These are phyloP conservation scores for Aspergillus nanangensis DNA, from an alignment of 495 filamentous ascomycete species.

Conservation along the genomic window DNA sequence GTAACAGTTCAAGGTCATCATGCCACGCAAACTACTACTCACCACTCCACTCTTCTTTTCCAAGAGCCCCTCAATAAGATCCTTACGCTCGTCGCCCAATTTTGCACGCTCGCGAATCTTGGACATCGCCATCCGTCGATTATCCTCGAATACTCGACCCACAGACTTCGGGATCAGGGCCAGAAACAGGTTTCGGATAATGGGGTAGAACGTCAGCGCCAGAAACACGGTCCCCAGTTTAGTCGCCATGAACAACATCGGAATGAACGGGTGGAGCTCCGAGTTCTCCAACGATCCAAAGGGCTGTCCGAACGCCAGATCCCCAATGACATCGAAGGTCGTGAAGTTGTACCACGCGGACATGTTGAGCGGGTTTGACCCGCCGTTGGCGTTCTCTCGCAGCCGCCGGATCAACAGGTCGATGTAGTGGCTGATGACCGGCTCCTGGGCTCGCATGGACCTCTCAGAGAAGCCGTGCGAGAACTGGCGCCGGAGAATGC, in stretches of 20 bases:
- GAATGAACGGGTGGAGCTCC: constrained; percentile 52
- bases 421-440: constrained; percentile 34
- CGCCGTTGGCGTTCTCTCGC: constrained; percentile 16
- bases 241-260: constrained; percentile 36
- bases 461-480: constrained; percentile 52
- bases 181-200: constrained; percentile 23
- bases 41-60: constrained; percentile 42
- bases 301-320: constrained; percentile 55
- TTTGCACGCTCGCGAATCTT: not conserved
- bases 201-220: constrained; percentile 29
- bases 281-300: constrained; percentile 49
- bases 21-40: no score
- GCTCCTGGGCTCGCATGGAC: constrained; percentile 38
- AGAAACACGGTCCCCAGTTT: constrained; percentile 24
- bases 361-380: constrained; percentile 40
- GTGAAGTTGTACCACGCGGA: constrained; percentile 54
- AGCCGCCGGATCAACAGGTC: constrained; percentile 44
- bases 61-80: constrained; percentile 47
- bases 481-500: constrained; percentile 37
- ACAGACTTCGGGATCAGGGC: constrained; percentile 7
- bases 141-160: constrained; percentile 5
- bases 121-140: constrained; percentile 38
- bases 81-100: constrained; percentile 37
- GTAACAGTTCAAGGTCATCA: not conserved
- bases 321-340: constrained; percentile 60